Evolutionary conservation across 192 early-diverging fungal genomes (phyloP).

Genomic region (Polychytrium aggregatum): DNA sequence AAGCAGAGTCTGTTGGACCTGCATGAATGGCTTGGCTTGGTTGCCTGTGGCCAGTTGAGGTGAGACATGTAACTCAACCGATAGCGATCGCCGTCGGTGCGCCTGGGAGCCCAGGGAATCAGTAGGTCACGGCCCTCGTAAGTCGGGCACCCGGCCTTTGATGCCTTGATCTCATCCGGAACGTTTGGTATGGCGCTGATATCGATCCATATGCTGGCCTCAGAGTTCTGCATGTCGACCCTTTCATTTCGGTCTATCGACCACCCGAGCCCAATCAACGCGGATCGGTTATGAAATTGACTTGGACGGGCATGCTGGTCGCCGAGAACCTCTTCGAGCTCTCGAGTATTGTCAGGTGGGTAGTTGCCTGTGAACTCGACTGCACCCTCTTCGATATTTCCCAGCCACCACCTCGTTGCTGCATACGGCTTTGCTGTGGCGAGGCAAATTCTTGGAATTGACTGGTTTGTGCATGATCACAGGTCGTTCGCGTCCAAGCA

Average conservation of each 20-base stretch:
- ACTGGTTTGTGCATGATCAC: not conserved
- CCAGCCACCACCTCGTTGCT: not conserved
- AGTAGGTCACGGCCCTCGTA: too few species aligned
- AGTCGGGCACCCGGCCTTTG: too few species aligned
- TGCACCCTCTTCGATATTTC: too few species aligned
- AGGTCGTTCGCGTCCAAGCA: not conserved
- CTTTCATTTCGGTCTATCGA: conserved; percentile 12
- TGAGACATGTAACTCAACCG: not conserved
- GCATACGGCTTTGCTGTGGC: not conserved
- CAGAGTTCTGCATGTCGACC: too few species aligned
- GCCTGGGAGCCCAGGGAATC: too few species aligned
- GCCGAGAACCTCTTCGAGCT: not conserved
- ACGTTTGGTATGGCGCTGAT: too few species aligned
- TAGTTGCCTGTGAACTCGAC: too few species aligned
- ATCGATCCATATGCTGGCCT: too few species aligned
- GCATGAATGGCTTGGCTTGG: conserved; percentile 15
- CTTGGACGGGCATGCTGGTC: conserved; percentile 5
- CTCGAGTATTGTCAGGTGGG: not conserved
- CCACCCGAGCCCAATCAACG: not conserved
- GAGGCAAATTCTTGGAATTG: not conserved
- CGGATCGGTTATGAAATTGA: not conserved
- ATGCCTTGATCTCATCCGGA: too few species aligned
- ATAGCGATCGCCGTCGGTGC: not conserved
- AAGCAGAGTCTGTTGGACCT: conserved; percentile 1
- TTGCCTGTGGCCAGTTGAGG: conserved; percentile 2